A percentile compares a stretch with the other conserved stretches of the same genome.
Evolutionary conservation across 208 protist species (phyloP).

Genomic region (Crithidia thermophila): DNA sequence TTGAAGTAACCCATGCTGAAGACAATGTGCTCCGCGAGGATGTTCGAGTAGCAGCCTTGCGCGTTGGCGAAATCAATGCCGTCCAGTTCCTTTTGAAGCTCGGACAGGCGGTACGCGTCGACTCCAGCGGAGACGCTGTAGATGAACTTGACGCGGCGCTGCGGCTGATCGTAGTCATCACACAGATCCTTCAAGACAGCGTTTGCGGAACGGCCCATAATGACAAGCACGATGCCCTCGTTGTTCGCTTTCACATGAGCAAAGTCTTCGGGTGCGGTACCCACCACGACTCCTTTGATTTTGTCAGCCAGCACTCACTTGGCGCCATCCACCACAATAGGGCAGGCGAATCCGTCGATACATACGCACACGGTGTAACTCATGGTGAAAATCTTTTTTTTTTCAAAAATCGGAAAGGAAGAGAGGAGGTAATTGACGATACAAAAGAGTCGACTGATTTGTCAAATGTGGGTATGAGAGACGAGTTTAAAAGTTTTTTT

Average conservation of each 20-base stretch:
- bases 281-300: neutral
- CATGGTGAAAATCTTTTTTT: neutral
- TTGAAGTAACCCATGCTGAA: conserved; percentile 90
- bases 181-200: conserved; percentile 5
- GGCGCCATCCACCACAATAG: neutral
- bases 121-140: conserved; percentile 80
- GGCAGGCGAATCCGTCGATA: neutral
- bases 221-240: neutral
- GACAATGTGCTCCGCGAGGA: conserved; percentile 81
- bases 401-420: too few relatives aligned
- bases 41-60: conserved; percentile 60
- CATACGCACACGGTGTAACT: neutral
- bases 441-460: neutral
- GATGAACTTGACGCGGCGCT: conserved; percentile 70
- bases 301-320: neutral
- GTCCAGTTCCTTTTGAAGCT: conserved; percentile 45
- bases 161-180: conserved; percentile 38
- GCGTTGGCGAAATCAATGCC: conserved; percentile 77
- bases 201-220: neutral
- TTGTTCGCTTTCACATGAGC: neutral
- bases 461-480: too few relatives aligned
- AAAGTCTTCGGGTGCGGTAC: neutral
- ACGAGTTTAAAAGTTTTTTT: neutral
- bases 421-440: too few relatives aligned
- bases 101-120: conserved; percentile 56